Evolutionary conservation across 192 early-diverging fungal species (phyloP), one percentile per base, ranked within the genome.

Genomic region (Oehlia diaphana): DNA sequence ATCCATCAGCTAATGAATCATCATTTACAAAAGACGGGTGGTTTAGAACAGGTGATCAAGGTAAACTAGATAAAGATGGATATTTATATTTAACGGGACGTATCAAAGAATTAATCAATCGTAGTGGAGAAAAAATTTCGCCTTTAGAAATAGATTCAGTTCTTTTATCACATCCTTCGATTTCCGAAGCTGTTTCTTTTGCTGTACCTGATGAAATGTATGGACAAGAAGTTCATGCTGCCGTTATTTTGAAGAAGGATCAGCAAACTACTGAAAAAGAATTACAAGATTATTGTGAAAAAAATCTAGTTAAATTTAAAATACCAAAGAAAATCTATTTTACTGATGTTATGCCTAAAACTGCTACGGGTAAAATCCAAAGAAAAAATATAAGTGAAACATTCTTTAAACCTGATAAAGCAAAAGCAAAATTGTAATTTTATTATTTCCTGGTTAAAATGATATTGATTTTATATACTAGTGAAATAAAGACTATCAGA

Each of bases 51-150:
- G 94, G 94, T 44, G 94, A 95, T 84, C 91, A 95, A 83, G 94
- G 94, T 63, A 92, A 91, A 77, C 76, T 92, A 21, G 95, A 96
- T 81, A 81, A 81, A 21, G 93, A 95, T 63, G 93, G 93, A 1
- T 96, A 93, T 74, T 80, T 94, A 66, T 87, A 91, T 67, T 85
- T 96, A 73, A 95, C 93, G 3, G 95, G 95, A 2, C 91, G 95
- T 62, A 94, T 94, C 83, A 95, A 96, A 88, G 95, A 95, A 83
- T 86, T 94, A 74, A 96, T 96, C 76, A 96, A 95, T 82, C 92
- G 95, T 65, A 94, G 94, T 49, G 95, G 95, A 33, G 95, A 95
- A 82, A 96, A 94, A 84, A 95, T 96, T 76, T 94, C 92, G n/a
- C 95, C 95, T 4, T 80, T 95, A 21, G 95, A 96, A 82, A 85